Evolutionary conservation across 768 basidiomycete species (phyloP), one percentile per base, ranked within the genome.

Genomic region (Lactarius akahatsu): DNA sequence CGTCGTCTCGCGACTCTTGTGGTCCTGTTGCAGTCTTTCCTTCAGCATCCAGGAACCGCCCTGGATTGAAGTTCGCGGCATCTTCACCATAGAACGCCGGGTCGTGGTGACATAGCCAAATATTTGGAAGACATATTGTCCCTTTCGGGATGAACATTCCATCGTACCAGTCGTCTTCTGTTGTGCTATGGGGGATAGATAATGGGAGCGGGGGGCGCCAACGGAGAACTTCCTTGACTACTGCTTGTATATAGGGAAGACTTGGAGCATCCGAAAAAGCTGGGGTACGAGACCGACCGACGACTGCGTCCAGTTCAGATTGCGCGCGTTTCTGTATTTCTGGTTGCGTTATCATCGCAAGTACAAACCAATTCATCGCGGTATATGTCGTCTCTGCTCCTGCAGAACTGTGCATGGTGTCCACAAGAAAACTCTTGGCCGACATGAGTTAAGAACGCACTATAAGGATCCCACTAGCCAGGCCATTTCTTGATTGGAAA

Each of bases 131-230:
- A 28, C 77, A 69, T 4, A 76, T 72, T 3, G 77, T 75, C 9
- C 76, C 77, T 38, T 71, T 74, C 1, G 78, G 78, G 26, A 80
- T 77, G 59, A 72, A 64, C 41, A 61, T 52, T 23, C 50, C 50
- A 23, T 52, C 11, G 10, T 52, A 52, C 50, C 50, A 52, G 50
- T 52, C 50, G 61, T 77, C 76, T 60, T 66, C 57, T 64, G 67
- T 57, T 61, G 60, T 40, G 57, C 15, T 47, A 47, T 38, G 57
- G 3, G 54, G 58, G 41, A 60, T 15, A 18, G 40, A 34, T 18
- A 61, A 30, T 5, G 59, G 59, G 18, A 61, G 30, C 3, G 30
- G 26, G 6, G 59, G 59, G 16, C 38, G 40, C 59, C 59, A 61
- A 7, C 59, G 59, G 30, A 61, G 40, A 10, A 28, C 7, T 32